phyloP scores from a whole-genome alignment of 2,329 filamentous ascomycete species.

The Ceratocystis smalleyi region DNA sequence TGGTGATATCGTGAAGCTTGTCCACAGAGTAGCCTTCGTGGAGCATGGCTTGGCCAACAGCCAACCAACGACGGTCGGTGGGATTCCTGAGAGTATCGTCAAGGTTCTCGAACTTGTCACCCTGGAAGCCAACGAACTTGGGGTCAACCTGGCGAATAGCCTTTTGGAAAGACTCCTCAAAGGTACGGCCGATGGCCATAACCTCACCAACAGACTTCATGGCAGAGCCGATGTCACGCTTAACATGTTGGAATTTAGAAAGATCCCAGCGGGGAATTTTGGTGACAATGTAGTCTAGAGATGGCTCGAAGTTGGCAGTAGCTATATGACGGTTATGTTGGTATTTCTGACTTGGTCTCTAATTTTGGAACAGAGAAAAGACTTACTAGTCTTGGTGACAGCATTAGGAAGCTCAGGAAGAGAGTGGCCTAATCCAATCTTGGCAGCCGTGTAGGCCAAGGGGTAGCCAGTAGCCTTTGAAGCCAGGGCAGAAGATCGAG shows the following conservation, averaged over 20 bases:
- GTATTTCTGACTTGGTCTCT: background rate
- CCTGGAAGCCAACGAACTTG: constrained; percentile 81
- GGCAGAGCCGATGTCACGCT: constrained; percentile 88
- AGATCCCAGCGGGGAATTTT: constrained; percentile 99
- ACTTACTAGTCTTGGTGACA: constrained; percentile 71
- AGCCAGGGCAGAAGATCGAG: constrained; percentile 87
- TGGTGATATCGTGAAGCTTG: constrained; percentile 78
- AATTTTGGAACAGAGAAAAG: background rate
- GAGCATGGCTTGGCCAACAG: constrained; percentile 93
- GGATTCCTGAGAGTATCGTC: constrained; percentile 84
- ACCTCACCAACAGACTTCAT: constrained; percentile 99
- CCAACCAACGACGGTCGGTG: constrained; percentile 91
- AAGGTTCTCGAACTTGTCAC: constrained; percentile 82
- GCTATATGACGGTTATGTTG: constrained; percentile 24
- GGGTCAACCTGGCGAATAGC: constrained; percentile 95
- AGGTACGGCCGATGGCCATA: constrained; percentile 97
- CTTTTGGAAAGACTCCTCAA: constrained; percentile 98
- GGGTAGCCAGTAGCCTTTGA: constrained; percentile 98
- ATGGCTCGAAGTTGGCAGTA: constrained; percentile 96
- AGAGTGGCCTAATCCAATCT: constrained; percentile 92
- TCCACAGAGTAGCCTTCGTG: constrained; percentile 94
- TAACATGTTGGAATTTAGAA: constrained; percentile 97
- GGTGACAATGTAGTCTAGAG: constrained; percentile 91
- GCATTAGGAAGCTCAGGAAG: constrained; percentile 93
- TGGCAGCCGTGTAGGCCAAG: constrained; percentile 90